phyloP scores from a whole-genome alignment of 1,284 basidiomycete genomes.

The Sporisorium iseilematis-ciliati region DNA sequence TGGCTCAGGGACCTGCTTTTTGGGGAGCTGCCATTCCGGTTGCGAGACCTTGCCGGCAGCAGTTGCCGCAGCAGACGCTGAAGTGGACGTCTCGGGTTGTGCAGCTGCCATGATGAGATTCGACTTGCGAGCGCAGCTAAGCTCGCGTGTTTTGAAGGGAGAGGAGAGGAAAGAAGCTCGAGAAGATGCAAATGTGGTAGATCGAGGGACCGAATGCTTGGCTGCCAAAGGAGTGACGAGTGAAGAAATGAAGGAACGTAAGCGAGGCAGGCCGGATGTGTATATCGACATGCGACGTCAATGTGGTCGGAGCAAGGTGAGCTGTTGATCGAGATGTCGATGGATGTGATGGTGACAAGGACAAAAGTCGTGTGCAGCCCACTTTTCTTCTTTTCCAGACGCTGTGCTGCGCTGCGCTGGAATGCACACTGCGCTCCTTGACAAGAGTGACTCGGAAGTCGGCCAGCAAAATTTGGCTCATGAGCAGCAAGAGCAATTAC shows the following conservation, averaged over 20 bases:
- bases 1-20: constrained; percentile 65
- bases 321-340: background rate
- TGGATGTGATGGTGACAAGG: background rate
- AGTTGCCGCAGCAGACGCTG: constrained; percentile 10
- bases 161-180: background rate
- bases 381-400: constrained; percentile 5
- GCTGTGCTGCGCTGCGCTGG: constrained; percentile 1
- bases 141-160: constrained; percentile 4
- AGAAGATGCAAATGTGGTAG: background rate
- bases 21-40: constrained; percentile 44
- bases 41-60: constrained; percentile 36
- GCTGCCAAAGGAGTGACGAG: constrained; percentile 12
- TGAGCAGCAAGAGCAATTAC: background rate
- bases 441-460: constrained; percentile 35
- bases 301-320: background rate
- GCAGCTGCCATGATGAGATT: constrained; percentile 46
- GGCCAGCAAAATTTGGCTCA: background rate
- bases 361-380: constrained; percentile 1
- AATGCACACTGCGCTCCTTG: constrained; percentile 7
- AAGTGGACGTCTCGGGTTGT: constrained; percentile 32
- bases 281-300: constrained; percentile 37
- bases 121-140: constrained; percentile 41
- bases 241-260: constrained; percentile 13
- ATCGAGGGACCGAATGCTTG: constrained; percentile 2
- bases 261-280: constrained; percentile 11